Base-by-base conservation (phyloP, 2,329 filamentous ascomycete genomes). In the Ophiosphaerella narmari region DNA sequence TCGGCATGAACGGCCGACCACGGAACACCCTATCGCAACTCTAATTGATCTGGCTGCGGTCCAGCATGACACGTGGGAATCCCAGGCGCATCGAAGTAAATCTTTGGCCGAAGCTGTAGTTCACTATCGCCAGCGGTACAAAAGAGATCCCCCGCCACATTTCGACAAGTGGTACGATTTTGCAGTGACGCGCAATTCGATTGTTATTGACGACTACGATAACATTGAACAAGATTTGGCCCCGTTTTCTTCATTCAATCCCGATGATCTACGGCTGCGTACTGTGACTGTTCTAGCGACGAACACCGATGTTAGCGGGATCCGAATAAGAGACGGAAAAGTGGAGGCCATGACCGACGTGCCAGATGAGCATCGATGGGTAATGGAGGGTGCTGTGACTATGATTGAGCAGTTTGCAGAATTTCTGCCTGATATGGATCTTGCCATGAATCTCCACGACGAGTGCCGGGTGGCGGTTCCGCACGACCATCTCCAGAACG, bases 401-500 rank as follows among this genome's bases (percentile, higher is more conserved):
- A 82, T 86, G 74, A 81, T 86, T 29, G 73, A 63, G 31, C 60
- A 66, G 7, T 67, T 86, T 56, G 74, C 76, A 1, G 63, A 81
- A 47, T 75, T 77, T 56, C 74, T 86, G 26, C 84, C 84, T 0
- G 83, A 86, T 52, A 86, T 86, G 83, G 83, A 86, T 59, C 66
- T 86, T 33, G 82, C 80, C 0, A 80, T 86, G 70, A 86, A 86
- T 52, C 62, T 86, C n/a, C 83, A 85, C 51, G 82, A 86, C 54
- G 82, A 85, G 59, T 77, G 77, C 39, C 77, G 83, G 9, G 78
- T 86, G 9, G 79, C 80, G 24, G 77, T 85, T 2, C 82, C 82
- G 0, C 80, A 68, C 44, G 54, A 67, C 29, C 61, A 62, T 29
- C 43, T 67, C 12, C 63, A 66, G 34, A 57, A 68, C 18, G 66